phyloP scores from a whole-genome alignment of 495 filamentous ascomycete genomes.

The Neurospora sp. region DNA sequence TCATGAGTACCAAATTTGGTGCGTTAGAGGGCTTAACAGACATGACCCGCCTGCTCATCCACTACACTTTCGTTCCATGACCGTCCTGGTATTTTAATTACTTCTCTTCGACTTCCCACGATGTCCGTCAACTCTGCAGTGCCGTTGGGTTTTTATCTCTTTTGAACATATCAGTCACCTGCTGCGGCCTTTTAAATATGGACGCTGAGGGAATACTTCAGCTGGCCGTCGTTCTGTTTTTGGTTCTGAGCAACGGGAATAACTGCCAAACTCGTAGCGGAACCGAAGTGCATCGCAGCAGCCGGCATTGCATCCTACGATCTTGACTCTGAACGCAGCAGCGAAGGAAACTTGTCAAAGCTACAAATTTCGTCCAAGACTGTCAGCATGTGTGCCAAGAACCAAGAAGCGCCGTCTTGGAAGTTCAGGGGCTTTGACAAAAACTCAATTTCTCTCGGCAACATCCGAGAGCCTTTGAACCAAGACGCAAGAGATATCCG shows the following conservation, averaged over 20 bases:
- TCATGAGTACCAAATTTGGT: not conserved
- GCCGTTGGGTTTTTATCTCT: not conserved
- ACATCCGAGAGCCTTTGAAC: not conserved
- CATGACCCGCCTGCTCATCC: not conserved
- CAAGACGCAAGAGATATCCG: not conserved
- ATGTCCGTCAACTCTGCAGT: not conserved
- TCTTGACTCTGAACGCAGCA: not conserved
- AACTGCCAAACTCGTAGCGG: not conserved
- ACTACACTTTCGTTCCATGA: not conserved
- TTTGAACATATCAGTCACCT: not conserved
- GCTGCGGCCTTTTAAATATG: not conserved
- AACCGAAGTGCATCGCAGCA: not conserved
- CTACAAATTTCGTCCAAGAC: not conserved
- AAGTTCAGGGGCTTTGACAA: not conserved
- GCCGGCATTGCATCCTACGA: not conserved
- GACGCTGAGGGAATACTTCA: not conserved
- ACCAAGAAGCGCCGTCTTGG: not conserved
- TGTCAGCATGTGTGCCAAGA: not conserved
- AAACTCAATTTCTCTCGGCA: not conserved
- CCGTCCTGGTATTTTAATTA: not conserved
- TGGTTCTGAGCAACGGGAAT: not conserved
- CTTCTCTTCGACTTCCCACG: not conserved
- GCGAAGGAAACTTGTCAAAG: not conserved
- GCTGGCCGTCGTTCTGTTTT: not conserved
- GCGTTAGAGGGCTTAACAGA: not conserved